phyloP scores from a whole-genome alignment of 2,329 filamentous ascomycete genomes.

The Lecanosticta acicola region DNA sequence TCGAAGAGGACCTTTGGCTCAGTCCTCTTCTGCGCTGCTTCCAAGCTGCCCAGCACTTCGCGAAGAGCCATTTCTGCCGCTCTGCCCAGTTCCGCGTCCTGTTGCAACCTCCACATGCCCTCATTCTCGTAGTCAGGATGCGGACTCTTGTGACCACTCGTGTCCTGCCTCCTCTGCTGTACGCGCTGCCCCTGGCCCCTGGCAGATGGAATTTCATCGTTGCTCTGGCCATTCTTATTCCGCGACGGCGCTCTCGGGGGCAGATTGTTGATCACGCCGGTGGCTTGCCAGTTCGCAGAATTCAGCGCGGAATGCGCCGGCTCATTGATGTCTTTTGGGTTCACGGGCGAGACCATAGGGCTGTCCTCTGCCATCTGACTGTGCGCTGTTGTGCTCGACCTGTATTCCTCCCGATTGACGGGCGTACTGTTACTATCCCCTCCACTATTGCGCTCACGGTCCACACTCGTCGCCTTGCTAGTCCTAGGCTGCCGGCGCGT shows the following conservation, averaged over 20 bases:
- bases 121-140: conserved; percentile 57
- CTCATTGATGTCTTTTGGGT: conserved; percentile 11
- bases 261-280: conserved; percentile 72
- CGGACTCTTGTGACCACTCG: conserved; percentile 19
- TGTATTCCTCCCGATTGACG: not conserved
- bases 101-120: conserved; percentile 43
- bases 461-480: conserved; percentile 19
- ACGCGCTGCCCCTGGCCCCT: conserved; percentile 26
- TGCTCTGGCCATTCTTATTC: conserved; percentile 14
- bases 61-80: conserved; percentile 79
- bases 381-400: not conserved
- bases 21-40: conserved; percentile 66
- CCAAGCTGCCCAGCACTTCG: conserved; percentile 74
- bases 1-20: conserved; percentile 47
- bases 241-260: conserved; percentile 36
- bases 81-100: conserved; percentile 70
- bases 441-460: conserved; percentile 10
- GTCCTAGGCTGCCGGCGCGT: conserved; percentile 75
- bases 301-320: conserved; percentile 43
- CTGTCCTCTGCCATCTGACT: conserved; percentile 8
- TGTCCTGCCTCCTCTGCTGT: conserved; percentile 27
- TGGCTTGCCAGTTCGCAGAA: conserved; percentile 66
- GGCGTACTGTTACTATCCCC: not conserved
- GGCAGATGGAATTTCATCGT: conserved; percentile 13
- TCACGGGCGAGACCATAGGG: conserved; percentile 19